Base-by-base conservation (phyloP, 2,329 filamentous ascomycete genomes). In the Phaeosphaeriaceae sp. region DNA sequence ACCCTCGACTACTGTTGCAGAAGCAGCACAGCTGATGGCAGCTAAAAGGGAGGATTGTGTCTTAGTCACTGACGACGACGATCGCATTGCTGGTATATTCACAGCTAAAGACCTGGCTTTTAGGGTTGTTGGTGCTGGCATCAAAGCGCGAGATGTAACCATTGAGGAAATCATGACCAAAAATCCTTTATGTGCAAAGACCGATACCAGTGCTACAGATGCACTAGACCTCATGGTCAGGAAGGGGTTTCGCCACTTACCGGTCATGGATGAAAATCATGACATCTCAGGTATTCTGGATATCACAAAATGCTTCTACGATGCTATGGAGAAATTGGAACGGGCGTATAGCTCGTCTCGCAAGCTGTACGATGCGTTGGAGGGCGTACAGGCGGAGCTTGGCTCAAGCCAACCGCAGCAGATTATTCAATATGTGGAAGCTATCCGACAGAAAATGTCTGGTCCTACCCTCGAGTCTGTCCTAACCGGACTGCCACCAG, bases 81-180 rank as follows among this genome's bases (percentile, higher is more conserved):
- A 99, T 69, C 86, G 94, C 38, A 99, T 99, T 76, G 90, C 94
- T 36, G 94, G 94, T 77, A 99, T 99, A 74, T 99, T 99, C 75
- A 99, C 94, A 0, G 94, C 94, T 61, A 99, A 99, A 80, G 94
- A 99, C 80, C 81, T 99, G 71, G 94, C 94, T 15, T 99, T 97
- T 81, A 87, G 94, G 50, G 94, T 99, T 9, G 93, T 99, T 20
- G 94, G 93, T 47, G 86, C 87, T 47, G 94, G 94, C 21, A 83
- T 92, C 67, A 96, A 96, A 79, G 89, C 94, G 26, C 88, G 85
- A 73, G 90, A 87, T 71, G 86, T 97, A 64, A 96, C 91, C 17
- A 97, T 99, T 71, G 89, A 92, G 61, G 92, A 97, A 71, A 99
- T 99, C 75, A 99, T 99, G 94, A 99, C 94, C 72, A 97, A 97